These are phyloP conservation scores for Fusarium sp. DNA, from an alignment of 2,329 filamentous ascomycete species.

Conservation along the genomic window DNA sequence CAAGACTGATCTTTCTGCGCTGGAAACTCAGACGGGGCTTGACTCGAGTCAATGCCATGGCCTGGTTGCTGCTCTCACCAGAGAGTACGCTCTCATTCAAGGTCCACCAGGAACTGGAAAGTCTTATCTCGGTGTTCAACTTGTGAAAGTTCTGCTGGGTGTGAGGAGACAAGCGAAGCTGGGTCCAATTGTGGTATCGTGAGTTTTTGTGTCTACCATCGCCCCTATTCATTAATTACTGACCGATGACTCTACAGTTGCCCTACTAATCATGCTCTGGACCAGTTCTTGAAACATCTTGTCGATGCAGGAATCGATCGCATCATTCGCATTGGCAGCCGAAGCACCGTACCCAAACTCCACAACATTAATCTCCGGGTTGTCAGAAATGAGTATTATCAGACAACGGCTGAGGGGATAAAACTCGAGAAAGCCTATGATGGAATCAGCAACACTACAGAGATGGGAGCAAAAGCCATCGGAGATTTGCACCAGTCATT, in stretches of 20 bases:
- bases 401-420: slow-evolving; percentile 10
- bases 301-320: slow-evolving; percentile 60
- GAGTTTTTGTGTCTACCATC: neutral
- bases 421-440: slow-evolving; percentile 3
- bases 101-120: slow-evolving; percentile 81
- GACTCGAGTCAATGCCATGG: slow-evolving; percentile 68
- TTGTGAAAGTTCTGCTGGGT: slow-evolving; percentile 67
- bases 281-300: slow-evolving; percentile 71
- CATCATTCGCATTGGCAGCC: slow-evolving; percentile 71
- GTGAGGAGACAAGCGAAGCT: slow-evolving; percentile 57
- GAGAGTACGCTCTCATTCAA: slow-evolving; percentile 73
- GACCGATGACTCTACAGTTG: too few relatives aligned
- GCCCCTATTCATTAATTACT: too few relatives aligned
- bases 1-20: neutral
- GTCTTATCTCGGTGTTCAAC: slow-evolving; percentile 69
- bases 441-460: too few relatives aligned
- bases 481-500: too few relatives aligned
- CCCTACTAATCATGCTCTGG: slow-evolving; percentile 64
- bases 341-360: slow-evolving; percentile 21
- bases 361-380: slow-evolving; percentile 14
- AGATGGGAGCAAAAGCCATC: too few relatives aligned
- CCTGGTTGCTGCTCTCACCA: slow-evolving; percentile 66
- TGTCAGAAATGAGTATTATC: slow-evolving; percentile 2
- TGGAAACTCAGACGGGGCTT: slow-evolving; percentile 57
- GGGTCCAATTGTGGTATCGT: slow-evolving; percentile 61